Evolutionary conservation across 768 basidiomycete genomes (phyloP).

Genomic region (Lactarius evosmus): DNA sequence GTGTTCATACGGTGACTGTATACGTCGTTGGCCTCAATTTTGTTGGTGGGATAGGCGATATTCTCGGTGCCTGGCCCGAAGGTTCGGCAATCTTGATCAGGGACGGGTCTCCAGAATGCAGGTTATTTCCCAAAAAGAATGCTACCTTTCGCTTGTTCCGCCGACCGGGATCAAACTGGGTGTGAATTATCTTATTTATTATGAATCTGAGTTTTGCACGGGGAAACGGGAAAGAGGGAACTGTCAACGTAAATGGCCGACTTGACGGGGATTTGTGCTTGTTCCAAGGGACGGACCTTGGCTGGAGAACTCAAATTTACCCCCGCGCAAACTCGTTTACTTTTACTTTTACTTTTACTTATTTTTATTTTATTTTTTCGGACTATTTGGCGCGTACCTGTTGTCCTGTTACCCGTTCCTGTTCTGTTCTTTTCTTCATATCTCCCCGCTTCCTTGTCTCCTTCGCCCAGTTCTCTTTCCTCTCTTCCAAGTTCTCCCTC

Average conservation of each 20-base stretch:
- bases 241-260: neutral
- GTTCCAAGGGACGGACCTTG: slow-evolving; percentile 13
- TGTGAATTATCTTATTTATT: slow-evolving; percentile 1
- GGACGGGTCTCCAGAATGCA: neutral
- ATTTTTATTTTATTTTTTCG: slow-evolving; percentile 12
- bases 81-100: slow-evolving; percentile 21
- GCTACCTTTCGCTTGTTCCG: neutral
- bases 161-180: slow-evolving; percentile 13
- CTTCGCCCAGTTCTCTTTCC: neutral
- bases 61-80: slow-evolving; percentile 24
- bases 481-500: neutral
- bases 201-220: neutral
- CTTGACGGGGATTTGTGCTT: too few relatives aligned
- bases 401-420: neutral
- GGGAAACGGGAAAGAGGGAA: too few relatives aligned
- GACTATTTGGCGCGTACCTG: neutral
- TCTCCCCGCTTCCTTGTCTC: neutral
- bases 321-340: slow-evolving; percentile 7
- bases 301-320: slow-evolving; percentile 12
- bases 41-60: neutral
- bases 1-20: neutral
- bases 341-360: too few relatives aligned
- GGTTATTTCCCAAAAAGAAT: slow-evolving; percentile 5
- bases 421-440: neutral
- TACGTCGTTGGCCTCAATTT: neutral